phyloP scores from a whole-genome alignment of 441 rosid species.

The Adansonia gregorii region DNA sequence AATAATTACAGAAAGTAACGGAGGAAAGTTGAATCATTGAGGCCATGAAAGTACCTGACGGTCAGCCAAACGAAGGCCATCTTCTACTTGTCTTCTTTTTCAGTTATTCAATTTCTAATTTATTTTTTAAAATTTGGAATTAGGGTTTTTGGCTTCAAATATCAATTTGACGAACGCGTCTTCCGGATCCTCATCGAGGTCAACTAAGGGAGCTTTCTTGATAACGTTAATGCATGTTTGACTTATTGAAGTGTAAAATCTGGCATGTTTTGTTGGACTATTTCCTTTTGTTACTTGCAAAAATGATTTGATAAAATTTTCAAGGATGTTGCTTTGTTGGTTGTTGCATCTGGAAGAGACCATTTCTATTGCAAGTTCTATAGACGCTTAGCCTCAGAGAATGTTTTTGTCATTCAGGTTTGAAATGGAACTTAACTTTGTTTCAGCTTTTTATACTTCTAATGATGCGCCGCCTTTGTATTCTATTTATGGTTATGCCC shows the following conservation, averaged over 20 bases:
- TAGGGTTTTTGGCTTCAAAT: slow-evolving; percentile 33
- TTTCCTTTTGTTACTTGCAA: not conserved
- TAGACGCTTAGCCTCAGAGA: slow-evolving; percentile 79
- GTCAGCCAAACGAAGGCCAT: slow-evolving; percentile 16
- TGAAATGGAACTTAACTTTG: slow-evolving; percentile 19
- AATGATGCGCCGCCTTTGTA: not conserved
- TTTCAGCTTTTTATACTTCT: not conserved
- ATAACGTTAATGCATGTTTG: not conserved
- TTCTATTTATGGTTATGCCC: not conserved
- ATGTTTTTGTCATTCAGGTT: slow-evolving; percentile 90
- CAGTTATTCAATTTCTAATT: not conserved
- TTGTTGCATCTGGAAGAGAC: slow-evolving; percentile 95
- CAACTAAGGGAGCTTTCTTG: not conserved
- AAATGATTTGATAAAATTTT: slow-evolving; percentile 16
- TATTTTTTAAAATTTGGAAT: not conserved
- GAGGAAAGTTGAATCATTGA: too few relatives aligned
- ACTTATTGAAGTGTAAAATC: not conserved
- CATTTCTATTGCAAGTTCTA: slow-evolving; percentile 72
- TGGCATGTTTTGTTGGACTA: slow-evolving; percentile 6
- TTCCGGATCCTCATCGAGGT: slow-evolving; percentile 43
- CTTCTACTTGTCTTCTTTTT: not conserved
- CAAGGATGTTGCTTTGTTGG: slow-evolving; percentile 89
- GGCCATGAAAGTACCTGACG: not conserved
- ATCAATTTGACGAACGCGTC: slow-evolving; percentile 22
- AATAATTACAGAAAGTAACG: too few relatives aligned